These are phyloP conservation scores for Xylariales sp. DNA, from an alignment of 2,329 filamentous ascomycete genomes.

Conservation along the genomic window DNA sequence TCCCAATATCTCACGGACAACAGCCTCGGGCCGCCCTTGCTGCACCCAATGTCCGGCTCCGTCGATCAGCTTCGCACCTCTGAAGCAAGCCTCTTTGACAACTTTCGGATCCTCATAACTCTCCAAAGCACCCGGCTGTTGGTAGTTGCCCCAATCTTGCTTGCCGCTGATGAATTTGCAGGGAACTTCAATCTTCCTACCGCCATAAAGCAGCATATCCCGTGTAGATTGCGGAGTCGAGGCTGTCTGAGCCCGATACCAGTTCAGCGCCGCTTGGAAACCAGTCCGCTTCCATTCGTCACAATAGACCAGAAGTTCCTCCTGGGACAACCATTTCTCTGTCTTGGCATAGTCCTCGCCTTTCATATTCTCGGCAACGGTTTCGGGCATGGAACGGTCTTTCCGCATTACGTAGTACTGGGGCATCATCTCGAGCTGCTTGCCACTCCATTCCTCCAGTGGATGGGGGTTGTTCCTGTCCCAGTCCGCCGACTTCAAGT, in stretches of 20 bases:
- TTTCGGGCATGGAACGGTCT: conserved; percentile 52
- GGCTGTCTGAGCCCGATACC: conserved; percentile 58
- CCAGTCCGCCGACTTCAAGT: conserved; percentile 63
- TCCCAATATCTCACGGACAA: conserved; percentile 24
- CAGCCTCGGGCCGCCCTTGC: conserved; percentile 57
- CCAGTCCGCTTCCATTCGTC: conserved; percentile 56
- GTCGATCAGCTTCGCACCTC: conserved; percentile 47
- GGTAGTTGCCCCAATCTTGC: conserved; percentile 64
- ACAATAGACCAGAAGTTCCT: conserved; percentile 55
- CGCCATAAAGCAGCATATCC: conserved; percentile 56
- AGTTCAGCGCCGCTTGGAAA: conserved; percentile 63
- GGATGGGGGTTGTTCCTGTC: conserved; percentile 47
- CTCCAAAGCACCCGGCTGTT: conserved; percentile 61
- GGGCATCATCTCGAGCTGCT: conserved; percentile 55
- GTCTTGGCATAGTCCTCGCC: conserved; percentile 39
- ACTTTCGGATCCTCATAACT: conserved; percentile 40
- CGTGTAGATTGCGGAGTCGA: conserved; percentile 34
- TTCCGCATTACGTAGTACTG: conserved; percentile 65
- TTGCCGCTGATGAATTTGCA: conserved; percentile 57
- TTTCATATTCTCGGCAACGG: conserved; percentile 50
- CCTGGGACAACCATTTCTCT: conserved; percentile 51
- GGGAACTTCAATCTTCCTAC: conserved; percentile 57
- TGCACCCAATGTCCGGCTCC: conserved; percentile 67
- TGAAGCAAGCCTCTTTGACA: conserved; percentile 44
- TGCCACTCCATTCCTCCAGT: conserved; percentile 50